These are phyloP conservation scores for Thymus quinquecostatus DNA, from an alignment of 257 asterid genomes.

Conservation along the genomic window DNA sequence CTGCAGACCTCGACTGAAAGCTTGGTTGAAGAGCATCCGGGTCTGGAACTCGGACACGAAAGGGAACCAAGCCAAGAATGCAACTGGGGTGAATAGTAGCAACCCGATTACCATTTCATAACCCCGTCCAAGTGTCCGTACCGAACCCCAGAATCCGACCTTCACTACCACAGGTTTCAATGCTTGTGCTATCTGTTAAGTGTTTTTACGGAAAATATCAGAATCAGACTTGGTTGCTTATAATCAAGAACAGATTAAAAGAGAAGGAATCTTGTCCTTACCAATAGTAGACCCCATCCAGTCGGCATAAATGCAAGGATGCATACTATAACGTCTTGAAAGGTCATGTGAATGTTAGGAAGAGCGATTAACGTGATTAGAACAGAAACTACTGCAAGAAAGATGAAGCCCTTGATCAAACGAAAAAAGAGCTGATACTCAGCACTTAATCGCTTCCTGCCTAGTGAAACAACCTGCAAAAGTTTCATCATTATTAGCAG, in stretches of 20 bases:
- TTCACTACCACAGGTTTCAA: constrained; percentile 54
- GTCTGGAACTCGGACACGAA: constrained; percentile 98
- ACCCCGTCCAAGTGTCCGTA: constrained; percentile 80
- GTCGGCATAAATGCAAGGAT: constrained; percentile 95
- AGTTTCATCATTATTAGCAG: constrained; percentile 1
- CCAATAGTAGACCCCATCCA: constrained; percentile 96
- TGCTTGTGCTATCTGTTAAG: constrained; percentile 82
- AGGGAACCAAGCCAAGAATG: constrained; percentile 98
- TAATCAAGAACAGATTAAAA: background rate
- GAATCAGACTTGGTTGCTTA: background rate
- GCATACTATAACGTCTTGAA: constrained; percentile 77
- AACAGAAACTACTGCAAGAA: constrained; percentile 60
- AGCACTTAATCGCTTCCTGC: constrained; percentile 81
- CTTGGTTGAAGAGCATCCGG: constrained; percentile 95
- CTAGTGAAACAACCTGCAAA: constrained; percentile 68
- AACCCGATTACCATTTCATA: constrained; percentile 82
- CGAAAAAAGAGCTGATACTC: constrained; percentile 84
- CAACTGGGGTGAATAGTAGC: constrained; percentile 82
- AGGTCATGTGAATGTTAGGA: constrained; percentile 73
- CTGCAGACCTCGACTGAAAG: constrained; percentile 96
- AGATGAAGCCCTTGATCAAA: constrained; percentile 66
- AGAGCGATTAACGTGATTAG: constrained; percentile 64
- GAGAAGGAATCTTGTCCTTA: constrained; percentile 31
- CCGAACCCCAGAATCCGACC: constrained; percentile 74
- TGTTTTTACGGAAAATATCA: background rate